Percentiles rank a stretch among this genome's conserved stretches.
These are phyloP conservation scores for Fragaria ananassa DNA, from an alignment of 306 rosid genomes.

Conservation along the genomic window DNA sequence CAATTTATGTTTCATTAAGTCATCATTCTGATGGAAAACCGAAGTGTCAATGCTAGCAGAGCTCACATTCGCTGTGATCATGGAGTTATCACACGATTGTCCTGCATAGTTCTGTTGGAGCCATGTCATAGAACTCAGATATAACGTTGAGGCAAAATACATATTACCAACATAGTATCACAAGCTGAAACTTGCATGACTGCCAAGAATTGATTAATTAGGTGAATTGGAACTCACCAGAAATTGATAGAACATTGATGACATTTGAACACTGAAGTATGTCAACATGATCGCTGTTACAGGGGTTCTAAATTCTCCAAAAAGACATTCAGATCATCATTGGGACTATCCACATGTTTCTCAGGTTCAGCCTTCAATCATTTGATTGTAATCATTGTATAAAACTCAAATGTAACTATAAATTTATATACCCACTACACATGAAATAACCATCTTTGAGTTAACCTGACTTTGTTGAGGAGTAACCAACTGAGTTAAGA, in stretches of 20 bases:
- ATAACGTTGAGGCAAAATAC: not conserved
- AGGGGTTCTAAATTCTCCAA: slow-evolving; percentile 4
- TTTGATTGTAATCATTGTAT: not conserved
- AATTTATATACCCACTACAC: not conserved
- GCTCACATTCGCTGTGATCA: not conserved
- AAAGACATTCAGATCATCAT: not conserved
- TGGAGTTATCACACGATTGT: not conserved
- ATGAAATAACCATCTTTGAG: not conserved
- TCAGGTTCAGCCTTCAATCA: slow-evolving; percentile 2
- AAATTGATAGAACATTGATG: not conserved
- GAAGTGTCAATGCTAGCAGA: not conserved
- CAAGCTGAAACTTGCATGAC: not conserved
- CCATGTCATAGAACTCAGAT: not conserved
- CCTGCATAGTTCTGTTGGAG: not conserved
- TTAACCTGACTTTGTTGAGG: not conserved
- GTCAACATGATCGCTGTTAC: not conserved
- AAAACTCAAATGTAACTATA: not conserved
- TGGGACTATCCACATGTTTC: not conserved
- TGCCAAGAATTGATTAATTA: not conserved
- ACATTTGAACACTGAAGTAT: not conserved
- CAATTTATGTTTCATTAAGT: not conserved
- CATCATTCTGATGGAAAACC: not conserved
- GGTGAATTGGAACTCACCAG: not conserved
- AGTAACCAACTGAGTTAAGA: not conserved
- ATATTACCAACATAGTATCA: not conserved